Evolutionary conservation across 495 filamentous ascomycete species (phyloP).

Genomic region (Penicillium maclennaniae): DNA sequence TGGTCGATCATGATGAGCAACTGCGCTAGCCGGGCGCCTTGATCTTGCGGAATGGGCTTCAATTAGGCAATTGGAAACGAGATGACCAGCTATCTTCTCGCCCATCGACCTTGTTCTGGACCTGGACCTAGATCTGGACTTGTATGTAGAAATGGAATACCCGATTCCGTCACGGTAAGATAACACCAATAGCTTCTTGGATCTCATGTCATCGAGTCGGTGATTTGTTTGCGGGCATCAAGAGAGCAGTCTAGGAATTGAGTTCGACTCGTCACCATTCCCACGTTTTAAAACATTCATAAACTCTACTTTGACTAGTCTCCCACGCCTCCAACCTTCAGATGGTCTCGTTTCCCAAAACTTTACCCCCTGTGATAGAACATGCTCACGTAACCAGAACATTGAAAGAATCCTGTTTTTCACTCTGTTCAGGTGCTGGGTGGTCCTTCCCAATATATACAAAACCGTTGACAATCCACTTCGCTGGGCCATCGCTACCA

Average conservation of each 20-base stretch:
- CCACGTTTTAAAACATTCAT: background rate
- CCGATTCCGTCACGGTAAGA: conserved; percentile 1
- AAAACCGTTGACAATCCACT: conserved; percentile 6
- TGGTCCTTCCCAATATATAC: conserved; percentile 4
- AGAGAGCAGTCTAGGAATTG: background rate
- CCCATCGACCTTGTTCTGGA: too few relatives aligned
- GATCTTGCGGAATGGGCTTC: background rate
- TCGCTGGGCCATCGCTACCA: background rate
- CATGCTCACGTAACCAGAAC: background rate
- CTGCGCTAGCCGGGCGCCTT: background rate
- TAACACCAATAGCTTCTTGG: background rate
- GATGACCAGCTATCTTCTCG: background rate
- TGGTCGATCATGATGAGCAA: background rate
- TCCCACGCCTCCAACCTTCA: conserved; percentile 2
- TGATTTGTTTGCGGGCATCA: conserved; percentile 3
- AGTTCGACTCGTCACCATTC: conserved; percentile 5
- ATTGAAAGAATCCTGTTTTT: background rate
- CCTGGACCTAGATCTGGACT: background rate
- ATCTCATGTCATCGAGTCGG: background rate
- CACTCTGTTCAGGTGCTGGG: background rate
- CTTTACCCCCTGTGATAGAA: background rate
- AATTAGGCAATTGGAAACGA: background rate
- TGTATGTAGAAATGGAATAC: conserved; percentile 1
- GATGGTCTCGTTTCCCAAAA: background rate
- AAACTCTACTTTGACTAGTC: conserved; percentile 7